phyloP scores from a whole-genome alignment of 371 early-diverging fungal genomes.

The Lichtheimia ramosa region DNA sequence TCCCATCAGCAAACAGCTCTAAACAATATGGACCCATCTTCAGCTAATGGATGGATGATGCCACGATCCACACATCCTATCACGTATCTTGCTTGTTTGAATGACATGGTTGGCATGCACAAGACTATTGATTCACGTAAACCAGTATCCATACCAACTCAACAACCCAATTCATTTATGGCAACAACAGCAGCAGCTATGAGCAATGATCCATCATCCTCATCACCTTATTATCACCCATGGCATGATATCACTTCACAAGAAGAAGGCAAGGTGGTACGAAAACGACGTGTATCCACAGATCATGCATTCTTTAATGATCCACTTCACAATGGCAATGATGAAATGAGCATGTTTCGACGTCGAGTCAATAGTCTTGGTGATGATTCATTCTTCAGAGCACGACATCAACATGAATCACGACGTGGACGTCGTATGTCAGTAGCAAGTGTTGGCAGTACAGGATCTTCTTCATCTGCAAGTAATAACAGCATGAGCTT shows the following conservation, averaged over 20 bases:
- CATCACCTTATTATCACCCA: background rate
- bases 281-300: constrained; percentile 47
- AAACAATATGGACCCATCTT: background rate
- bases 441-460: constrained; percentile 17
- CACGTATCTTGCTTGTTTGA: constrained; percentile 74
- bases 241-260: constrained; percentile 22
- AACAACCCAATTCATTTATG: constrained; percentile 1
- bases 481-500: constrained; percentile 17
- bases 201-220: background rate
- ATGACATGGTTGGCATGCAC: constrained; percentile 79
- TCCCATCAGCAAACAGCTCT: background rate
- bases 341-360: constrained; percentile 7
- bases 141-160: constrained; percentile 3
- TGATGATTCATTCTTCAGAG: constrained; percentile 3
- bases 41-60: constrained; percentile 17
- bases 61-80: constrained; percentile 49
- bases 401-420: background rate
- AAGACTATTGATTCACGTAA: constrained; percentile 62
- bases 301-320: constrained; percentile 17
- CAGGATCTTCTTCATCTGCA: background rate
- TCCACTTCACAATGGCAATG: background rate
- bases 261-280: constrained; percentile 42
- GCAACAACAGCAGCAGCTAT: background rate
- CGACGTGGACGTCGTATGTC: constrained; percentile 13
- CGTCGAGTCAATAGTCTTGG: constrained; percentile 22